These are phyloP conservation scores for Leccinum variicolor DNA, from an alignment of 768 basidiomycete species.

Conservation along the genomic window DNA sequence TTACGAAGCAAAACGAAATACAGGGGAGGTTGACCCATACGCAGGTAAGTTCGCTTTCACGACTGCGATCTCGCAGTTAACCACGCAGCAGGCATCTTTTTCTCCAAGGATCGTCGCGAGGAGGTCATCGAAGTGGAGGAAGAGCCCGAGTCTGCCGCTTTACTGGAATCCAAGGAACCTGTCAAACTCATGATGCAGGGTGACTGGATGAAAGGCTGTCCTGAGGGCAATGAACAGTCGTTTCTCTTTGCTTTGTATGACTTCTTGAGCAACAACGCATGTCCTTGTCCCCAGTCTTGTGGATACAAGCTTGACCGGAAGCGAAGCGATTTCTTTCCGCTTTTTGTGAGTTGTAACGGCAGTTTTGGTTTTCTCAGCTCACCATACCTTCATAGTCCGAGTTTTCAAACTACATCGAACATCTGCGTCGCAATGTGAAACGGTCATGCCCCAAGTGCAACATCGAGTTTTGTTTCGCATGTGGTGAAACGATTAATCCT, in stretches of 20 bases:
- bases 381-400: conserved; percentile 47
- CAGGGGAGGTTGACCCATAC: conserved; percentile 80
- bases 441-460: conserved; percentile 63
- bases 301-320: conserved; percentile 56
- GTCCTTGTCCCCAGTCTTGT: conserved; percentile 75
- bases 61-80: conserved; percentile 4
- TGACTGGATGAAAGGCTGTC: conserved; percentile 97
- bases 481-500: conserved; percentile 59
- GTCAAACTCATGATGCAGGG: conserved; percentile 79
- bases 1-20: conserved; percentile 48
- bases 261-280: conserved; percentile 59
- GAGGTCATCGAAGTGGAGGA: conserved; percentile 92
- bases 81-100: conserved; percentile 70
- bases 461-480: conserved; percentile 67
- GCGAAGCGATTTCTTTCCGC: conserved; percentile 77
- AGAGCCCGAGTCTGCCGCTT: conserved; percentile 50
- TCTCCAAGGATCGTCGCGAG: conserved; percentile 90
- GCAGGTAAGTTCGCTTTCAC: conserved; percentile 50
- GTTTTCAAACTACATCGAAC: conserved; percentile 66
- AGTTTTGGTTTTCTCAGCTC: conserved; percentile 4
- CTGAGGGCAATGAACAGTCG: conserved; percentile 87
- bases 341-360: conserved; percentile 59
- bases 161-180: conserved; percentile 43
- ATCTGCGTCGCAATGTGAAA: conserved; percentile 55
- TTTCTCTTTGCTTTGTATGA: conserved; percentile 85